Percentiles rank a stretch among this genome's conserved stretches.
Evolutionary conservation across 2,329 filamentous ascomycete genomes (phyloP).

Genomic region (Piedraia hortae): DNA sequence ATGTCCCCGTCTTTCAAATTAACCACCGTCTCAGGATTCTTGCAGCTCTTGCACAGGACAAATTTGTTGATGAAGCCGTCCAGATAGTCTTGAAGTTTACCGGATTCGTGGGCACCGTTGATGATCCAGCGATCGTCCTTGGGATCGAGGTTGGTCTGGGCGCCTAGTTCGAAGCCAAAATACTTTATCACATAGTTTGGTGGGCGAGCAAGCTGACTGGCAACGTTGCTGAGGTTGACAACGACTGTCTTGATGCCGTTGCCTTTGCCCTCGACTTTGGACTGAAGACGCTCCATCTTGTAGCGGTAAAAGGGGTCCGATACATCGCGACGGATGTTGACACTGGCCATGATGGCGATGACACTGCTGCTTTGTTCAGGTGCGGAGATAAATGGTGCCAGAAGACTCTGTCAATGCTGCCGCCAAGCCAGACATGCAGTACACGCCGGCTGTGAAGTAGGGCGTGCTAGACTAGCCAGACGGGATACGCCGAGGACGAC

Average conservation of each 20-base stretch:
- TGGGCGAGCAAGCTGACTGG: constrained; percentile 70
- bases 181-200: constrained; percentile 97
- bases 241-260: constrained; percentile 99
- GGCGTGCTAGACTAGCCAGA: constrained; percentile 3
- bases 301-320: constrained; percentile 98
- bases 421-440: constrained; percentile 30
- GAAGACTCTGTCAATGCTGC: constrained; percentile 1
- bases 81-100: constrained; percentile 91
- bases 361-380: constrained; percentile 1
- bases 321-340: constrained; percentile 97
- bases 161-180: constrained; percentile 95
- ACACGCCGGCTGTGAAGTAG: constrained; percentile 5
- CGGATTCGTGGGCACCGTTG: constrained; percentile 86
- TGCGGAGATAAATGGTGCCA: constrained; percentile 2
- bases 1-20: constrained; percentile 85
- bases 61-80: constrained; percentile 98
- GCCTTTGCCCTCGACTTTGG: constrained; percentile 98
- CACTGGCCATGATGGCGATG: constrained; percentile 62
- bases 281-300: constrained; percentile 98
- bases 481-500: constrained; percentile 73
- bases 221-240: constrained; percentile 86
- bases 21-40: constrained; percentile 95
- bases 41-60: constrained; percentile 98
- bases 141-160: constrained; percentile 93
- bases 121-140: constrained; percentile 99